phyloP scores from a whole-genome alignment of 139 green algal genomes.

The Mesotaenium endlicherianum region DNA sequence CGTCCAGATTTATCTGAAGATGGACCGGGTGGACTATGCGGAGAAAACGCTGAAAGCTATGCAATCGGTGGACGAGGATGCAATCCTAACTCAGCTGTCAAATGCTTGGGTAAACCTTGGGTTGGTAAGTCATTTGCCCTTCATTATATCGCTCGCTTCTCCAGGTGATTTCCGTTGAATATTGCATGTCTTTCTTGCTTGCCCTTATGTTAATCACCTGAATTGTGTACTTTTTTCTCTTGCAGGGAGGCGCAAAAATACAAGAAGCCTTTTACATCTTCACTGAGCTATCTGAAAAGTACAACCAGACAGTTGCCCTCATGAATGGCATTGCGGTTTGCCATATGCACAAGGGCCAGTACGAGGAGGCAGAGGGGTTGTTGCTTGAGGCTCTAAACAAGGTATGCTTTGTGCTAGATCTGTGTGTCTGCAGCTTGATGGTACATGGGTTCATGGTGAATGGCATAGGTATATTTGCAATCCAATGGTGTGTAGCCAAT shows the following conservation, averaged over 20 bases:
- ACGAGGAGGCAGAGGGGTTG: slow-evolving; percentile 58
- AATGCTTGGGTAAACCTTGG: slow-evolving; percentile 86
- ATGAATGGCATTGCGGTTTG: slow-evolving; percentile 83
- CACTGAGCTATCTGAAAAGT: slow-evolving; percentile 93
- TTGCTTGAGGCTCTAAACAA: slow-evolving; percentile 66
- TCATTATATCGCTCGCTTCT: no score
- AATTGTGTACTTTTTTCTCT: no score
- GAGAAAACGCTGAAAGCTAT: slow-evolving; percentile 89
- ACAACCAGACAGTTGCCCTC: slow-evolving; percentile 86
- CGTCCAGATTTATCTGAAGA: slow-evolving; percentile 71
- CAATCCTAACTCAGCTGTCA: slow-evolving; percentile 90
- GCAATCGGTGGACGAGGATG: slow-evolving; percentile 87
- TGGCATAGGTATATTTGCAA: neutral
- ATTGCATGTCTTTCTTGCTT: no score
- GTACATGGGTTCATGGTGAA: neutral
- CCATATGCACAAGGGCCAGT: slow-evolving; percentile 85
- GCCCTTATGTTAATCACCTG: no score
- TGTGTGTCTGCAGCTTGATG: neutral
- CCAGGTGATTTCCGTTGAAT: no score
- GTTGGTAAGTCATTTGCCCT: slow-evolving; percentile 75
- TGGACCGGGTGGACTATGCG: slow-evolving; percentile 88
- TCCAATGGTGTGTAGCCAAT: neutral
- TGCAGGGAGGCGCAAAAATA: slow-evolving; percentile 85
- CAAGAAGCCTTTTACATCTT: slow-evolving; percentile 95
- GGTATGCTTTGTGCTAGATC: slow-evolving; percentile 46